Evolutionary conservation across 805 yeast genomes (phyloP), one percentile per base, ranked within the genome.

Genomic region (Cyberlindnera mycetangii): DNA sequence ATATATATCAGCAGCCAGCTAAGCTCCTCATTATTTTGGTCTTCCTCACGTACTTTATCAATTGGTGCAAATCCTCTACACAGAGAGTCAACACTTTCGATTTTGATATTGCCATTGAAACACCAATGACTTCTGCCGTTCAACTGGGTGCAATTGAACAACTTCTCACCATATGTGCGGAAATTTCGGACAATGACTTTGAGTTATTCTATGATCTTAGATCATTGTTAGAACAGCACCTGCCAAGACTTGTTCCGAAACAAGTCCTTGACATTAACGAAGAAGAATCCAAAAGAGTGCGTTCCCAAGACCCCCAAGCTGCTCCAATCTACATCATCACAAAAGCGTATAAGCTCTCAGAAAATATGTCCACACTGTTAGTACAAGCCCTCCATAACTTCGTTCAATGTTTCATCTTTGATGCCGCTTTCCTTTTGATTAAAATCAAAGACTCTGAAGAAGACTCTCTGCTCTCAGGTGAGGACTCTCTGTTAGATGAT

Each of bases 391-490:
- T 83, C 35, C 78, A 78, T 53, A 56, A 61, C 1, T 79, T 83
- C 48, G 72, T 82, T 38, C 74, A 71, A 41, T 61, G 69, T 8
- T 81, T 83, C 52, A 78, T 85, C 20, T 69, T 75, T 11, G 79
- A 82, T 55, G 76, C 83, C 21, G 88, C 89, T 1, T 76, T 82
- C 45, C 68, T 85, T 7, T 66, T 85, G 42, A 82, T 87, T 1
- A 77, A 75, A 52, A 71, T 85, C 35, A 75, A 87, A 51, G 89
- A 85, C 55, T 76, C 78, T 10, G 92, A 85, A 60, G 92, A 85
- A 55, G 92, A 85, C 58, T 74, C 81, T 22, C 58, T 85, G 17
- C 61, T 85, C 16, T 80, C 89, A 0, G 73, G 72, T 16, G 79
- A 76, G 44, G 75, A 71, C 31, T 63, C 81, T 17, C 73, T 78